Base-by-base conservation (phyloP, 202 grass and related monocot genomes). In the Carex sylvatica region DNA sequence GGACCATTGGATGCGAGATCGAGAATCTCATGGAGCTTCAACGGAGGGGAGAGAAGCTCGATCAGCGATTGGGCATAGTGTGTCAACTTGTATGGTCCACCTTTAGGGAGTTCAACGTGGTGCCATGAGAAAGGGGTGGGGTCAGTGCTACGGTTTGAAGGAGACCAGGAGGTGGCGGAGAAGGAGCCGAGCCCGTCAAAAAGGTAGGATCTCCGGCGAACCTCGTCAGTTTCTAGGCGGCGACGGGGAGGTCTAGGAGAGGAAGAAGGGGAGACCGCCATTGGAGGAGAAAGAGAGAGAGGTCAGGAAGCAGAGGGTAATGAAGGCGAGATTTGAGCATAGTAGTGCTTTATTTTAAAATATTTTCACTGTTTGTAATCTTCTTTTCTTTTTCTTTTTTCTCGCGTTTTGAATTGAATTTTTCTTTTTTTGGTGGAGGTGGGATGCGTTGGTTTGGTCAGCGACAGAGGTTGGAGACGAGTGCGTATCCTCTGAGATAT, bases 21-120 rank as follows among this genome's bases (percentile, higher is more conserved):
- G 20, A 98, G 92, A 79, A 98, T 98, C 82, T 98, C 95, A 80
- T 98, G 90, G 44, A 98, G 92, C 47, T 93, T 98, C 63, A 98
- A 83, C 23, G 95, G 95, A 40, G 95, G 95, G 70, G 85, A 98
- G 6, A 98, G 95, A 40, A 92, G 84, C 74, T 95, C 88, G 64
- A 98, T 93, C 46, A 98, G 70, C 66, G 83, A 88, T 89, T 95
- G 95, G 58, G 95, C 90, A 85, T 94, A 89, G 74, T 89, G 84
- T 4, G 93, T 86, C 38, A 91, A 90, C 70, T 88, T 91, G 31
- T 87, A 89, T 1, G 83, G 78, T 1, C 87, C 87, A 9, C 70
- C 78, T 18, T 70, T 76, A 1, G 92, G 92, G 49, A 98, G 90
- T 86, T 98, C 95, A 9, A 98, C 90, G 82, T 98, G 95, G 70